Percentiles rank a stretch among this genome's conserved stretches.
Conservation (phyloP, 2,329 filamentous ascomycete species). For the Diaporthe ampelina region DNA sequence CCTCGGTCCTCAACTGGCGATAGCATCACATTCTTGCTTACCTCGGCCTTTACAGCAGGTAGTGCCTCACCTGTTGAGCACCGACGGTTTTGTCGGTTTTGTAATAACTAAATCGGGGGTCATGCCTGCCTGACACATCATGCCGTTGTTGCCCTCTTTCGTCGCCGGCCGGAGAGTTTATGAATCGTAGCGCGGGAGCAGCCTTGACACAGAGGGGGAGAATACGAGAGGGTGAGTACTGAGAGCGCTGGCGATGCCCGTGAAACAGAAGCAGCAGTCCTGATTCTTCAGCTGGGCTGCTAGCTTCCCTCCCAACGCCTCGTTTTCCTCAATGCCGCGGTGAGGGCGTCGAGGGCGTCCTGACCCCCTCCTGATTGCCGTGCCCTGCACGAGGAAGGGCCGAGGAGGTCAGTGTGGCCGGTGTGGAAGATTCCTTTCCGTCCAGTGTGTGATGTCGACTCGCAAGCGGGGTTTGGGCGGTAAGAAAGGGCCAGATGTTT, state of each 20-base stretch:
- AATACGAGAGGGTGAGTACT: background rate
- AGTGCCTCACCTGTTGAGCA: background rate
- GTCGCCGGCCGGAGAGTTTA: background rate
- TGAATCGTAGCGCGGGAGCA: slow-evolving; percentile 4
- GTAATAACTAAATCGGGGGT: background rate
- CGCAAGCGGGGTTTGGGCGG: slow-evolving; percentile 29
- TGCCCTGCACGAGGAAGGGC: too few relatives aligned
- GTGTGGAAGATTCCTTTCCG: slow-evolving; percentile 16
- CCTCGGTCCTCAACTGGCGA: background rate
- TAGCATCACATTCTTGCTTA: slow-evolving; percentile 1
- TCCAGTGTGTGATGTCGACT: slow-evolving; percentile 30
- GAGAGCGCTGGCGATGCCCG: background rate
- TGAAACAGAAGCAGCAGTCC: slow-evolving; percentile 3
- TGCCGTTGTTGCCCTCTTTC: background rate
- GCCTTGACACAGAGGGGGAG: background rate
- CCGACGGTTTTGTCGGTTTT: background rate
- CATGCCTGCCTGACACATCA: background rate
- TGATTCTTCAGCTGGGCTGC: background rate
- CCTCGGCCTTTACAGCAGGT: background rate
- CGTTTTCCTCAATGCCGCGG: background rate
- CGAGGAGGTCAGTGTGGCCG: slow-evolving; percentile 18
- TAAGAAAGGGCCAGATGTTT: slow-evolving; percentile 37
- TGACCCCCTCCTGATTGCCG: too few relatives aligned
- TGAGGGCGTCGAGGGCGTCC: background rate
- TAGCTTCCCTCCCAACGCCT: background rate